Evolutionary conservation across 169 alveolate genomes (phyloP), one percentile per base, ranked within the genome.

Genomic region (Eimeria acervulina): DNA sequence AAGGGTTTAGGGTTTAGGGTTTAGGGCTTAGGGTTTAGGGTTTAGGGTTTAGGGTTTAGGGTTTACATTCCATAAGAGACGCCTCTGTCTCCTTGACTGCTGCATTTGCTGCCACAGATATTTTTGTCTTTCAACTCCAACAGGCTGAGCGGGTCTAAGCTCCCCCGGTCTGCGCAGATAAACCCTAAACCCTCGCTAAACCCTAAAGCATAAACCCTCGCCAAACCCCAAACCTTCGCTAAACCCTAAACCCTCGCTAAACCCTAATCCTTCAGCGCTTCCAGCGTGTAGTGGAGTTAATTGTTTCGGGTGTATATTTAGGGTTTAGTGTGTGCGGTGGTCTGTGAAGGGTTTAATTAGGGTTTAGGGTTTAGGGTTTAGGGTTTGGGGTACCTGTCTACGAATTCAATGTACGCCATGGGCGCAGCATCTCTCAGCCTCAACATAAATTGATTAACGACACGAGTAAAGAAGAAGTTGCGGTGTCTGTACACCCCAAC

Each of bases 61-160:
- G 84, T 76, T 33, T 70, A 95, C 96, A 47, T 85, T 89, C 95
- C 94, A 80, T 72, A 74, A 68, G 33, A 42, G 95, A 1, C 96
- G 89, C 26, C 92, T 33, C 38, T 47, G 76, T 31, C 95, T 55
- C 23, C 96, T 76, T 1, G 92, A n/a, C 28, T 28, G 42, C 61
- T 85, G 72, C 97, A 95, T 95, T 70, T 95, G 78, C n/a, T 52
- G 55, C 94, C 84, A 88, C 40, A 95, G 80, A 42, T 36, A 40
- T 36, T 85, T 42, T 51, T 74, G 94, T 31, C 96, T 33, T 38
- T 90, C 96, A 21, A 36, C 2, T 23, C 99, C 99, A 17, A 98
- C 99, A 7, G 99, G 99, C 52, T 96, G 96, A 0, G 99, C 99
- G 26, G 99, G 99, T n/a, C 98, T 95, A 51, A 97, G 51, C 96